These are phyloP conservation scores for Bromus sterilis DNA, from an alignment of 176 grass and related monocot species.

Conservation along the genomic window DNA sequence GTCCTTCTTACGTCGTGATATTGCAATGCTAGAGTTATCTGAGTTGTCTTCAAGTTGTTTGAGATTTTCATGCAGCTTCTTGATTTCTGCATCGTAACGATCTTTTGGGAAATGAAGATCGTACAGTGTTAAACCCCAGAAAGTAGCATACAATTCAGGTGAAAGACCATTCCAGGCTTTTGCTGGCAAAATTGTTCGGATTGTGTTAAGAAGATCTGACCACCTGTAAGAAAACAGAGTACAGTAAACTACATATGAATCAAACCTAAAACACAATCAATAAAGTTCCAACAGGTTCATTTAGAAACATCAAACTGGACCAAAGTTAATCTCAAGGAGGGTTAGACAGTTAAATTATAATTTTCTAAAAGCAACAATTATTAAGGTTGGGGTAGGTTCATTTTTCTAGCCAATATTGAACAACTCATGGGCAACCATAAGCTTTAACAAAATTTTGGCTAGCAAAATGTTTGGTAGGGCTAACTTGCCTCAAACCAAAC, in stretches of 20 bases:
- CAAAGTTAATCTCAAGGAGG: not conserved
- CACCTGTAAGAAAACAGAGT: constrained; percentile 53
- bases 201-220: constrained; percentile 76
- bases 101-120: constrained; percentile 90
- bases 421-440: not conserved
- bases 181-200: constrained; percentile 63
- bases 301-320: not conserved
- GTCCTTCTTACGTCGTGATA: constrained; percentile 93
- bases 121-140: constrained; percentile 97
- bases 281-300: not conserved
- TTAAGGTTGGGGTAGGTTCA: not conserved
- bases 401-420: not conserved
- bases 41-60: constrained; percentile 94
- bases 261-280: not conserved
- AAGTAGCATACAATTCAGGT: constrained; percentile 86
- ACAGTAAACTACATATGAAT: not conserved
- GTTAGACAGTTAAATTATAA: not conserved
- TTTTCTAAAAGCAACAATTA: not conserved
- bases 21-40: constrained; percentile 92
- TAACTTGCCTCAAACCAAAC: not conserved
- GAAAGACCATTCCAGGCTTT: constrained; percentile 95
- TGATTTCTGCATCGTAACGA: constrained; percentile 89
- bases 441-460: not conserved
- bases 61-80: constrained; percentile 82
- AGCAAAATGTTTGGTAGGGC: not conserved